Base-by-base conservation (phyloP, 2,329 filamentous ascomycete genomes). In the Diaporthe citri region DNA sequence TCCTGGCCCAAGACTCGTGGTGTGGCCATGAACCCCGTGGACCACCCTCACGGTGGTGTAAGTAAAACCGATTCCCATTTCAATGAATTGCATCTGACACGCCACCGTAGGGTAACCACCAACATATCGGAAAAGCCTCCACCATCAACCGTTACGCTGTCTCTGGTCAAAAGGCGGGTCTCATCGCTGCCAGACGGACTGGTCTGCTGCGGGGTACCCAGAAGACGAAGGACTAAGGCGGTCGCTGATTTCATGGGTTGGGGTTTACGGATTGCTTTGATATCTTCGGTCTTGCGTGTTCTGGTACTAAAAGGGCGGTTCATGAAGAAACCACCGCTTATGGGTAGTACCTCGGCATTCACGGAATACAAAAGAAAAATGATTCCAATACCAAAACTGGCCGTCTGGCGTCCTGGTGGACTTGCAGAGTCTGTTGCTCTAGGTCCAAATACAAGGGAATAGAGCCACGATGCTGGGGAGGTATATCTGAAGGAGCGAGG, bases 21-120 rank as follows among this genome's bases (percentile, higher is more conserved):
- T 98, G 97, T 99, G 93, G 97, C 97, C 89, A 99, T 99, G 97
- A 99, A 99, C 91, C 97, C 97, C 84, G 97, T 99, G 85, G 97
- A 99, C 90, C 97, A 99, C 93, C 94, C 94, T 88, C 94, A 97
- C 93, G 94, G 94, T 94, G 94, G 93, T 95, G 90, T 90, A 90
- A 83, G 89, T 91, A 82, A 74, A 67, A 67, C 70, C 73, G 7
- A 57, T 3, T 39, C 9, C 22, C 34, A 8, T 41, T 17, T 60
- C 55, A 70, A 56, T 52, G 55, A 76, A 74, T 76, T 52, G 51
- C 55, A 75, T 78, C 88, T 90, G 85, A 91, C 86, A 82, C 78
- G 73, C 28, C 76, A 76, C 67, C 80, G 84, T 85, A 90, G 90
- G 96, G 97, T 98, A 98, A 99, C 93, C 97, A 99, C 89, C 97